Base-by-base conservation (phyloP, 345 rosid genomes). In the Eucalyptus polyanthemos region DNA sequence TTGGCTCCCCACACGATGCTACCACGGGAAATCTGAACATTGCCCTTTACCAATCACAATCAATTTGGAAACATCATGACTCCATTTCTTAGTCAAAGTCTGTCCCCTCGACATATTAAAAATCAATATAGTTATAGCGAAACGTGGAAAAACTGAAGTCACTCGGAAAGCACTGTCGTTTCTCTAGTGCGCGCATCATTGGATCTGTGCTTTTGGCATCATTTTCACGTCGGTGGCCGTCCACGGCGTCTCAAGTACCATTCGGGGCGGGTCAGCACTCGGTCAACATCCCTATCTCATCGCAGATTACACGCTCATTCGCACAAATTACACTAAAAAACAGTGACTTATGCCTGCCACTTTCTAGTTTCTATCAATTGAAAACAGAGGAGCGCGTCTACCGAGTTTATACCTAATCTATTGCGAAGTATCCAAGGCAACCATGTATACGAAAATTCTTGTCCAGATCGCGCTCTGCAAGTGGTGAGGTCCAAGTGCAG, bases 1-100 rank as follows among this genome's bases (percentile, higher is more conserved):
- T 0, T 15, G 14, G 1, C 17, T 6, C 10, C 17, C 0, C 34
- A 4, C 34, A 3, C 69, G 31, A 29, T 0, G 14, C 31, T 14
- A 29, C 34, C 17, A 7, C 17, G 34, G 7, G 15, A 27, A 27
- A 60, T 60, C 67, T 25, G 67, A 60, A 60, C 67, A 27, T 60
- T 12, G n/a, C 31, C 17, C 69, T 62, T 62, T 62, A 4, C 9
- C 67, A 53, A 53, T 11, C 67, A 60, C 34, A 27, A 29, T 62
- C 16, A 7, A 6, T 17, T 65, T 65, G 76, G 76, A n/a, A 65
- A n/a, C 37, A n/a, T 65, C 37, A 0, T 15, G 40, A n/a, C 76
- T 14, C 37, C 37, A 65, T n/a, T n/a, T 65, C 76, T 65, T 15
- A 7, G 11, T n/a, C 5, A 4, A 14, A 65, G 6, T n/a, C 40